Evolutionary conservation across 192 early-diverging fungal genomes (phyloP).

Genomic region (Linderina pennispora): DNA sequence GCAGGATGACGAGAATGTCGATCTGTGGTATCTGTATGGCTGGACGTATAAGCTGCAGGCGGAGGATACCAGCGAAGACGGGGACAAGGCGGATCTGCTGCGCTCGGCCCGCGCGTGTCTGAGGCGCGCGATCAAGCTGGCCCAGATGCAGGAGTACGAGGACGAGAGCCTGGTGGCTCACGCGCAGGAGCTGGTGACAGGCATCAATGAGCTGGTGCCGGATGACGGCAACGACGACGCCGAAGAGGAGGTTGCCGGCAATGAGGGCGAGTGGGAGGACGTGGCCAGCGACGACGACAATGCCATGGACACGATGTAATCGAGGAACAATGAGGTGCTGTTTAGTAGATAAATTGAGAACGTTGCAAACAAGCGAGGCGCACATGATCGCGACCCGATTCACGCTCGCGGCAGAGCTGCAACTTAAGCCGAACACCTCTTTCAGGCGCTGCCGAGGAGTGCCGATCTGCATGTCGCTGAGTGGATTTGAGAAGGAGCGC

Average conservation of each 20-base stretch:
- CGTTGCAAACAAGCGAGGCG: too few species aligned
- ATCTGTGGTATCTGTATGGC: slow-evolving; percentile 93
- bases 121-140: slow-evolving; percentile 49
- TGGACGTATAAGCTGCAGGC: slow-evolving; percentile 87
- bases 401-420: too few species aligned
- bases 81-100: slow-evolving; percentile 20
- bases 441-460: too few species aligned
- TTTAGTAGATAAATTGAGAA: too few species aligned
- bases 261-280: slow-evolving; percentile 54
- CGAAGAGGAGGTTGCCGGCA: slow-evolving; percentile 38
- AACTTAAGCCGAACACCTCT: too few species aligned
- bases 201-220: slow-evolving; percentile 52
- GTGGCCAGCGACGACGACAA: slow-evolving; percentile 37
- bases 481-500: too few species aligned
- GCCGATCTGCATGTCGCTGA: too few species aligned
- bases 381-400: too few species aligned
- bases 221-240: slow-evolving; percentile 47
- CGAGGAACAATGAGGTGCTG: not conserved
- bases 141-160: slow-evolving; percentile 53
- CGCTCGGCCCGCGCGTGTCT: slow-evolving; percentile 41
- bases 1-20: slow-evolving; percentile 90
- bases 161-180: slow-evolving; percentile 66
- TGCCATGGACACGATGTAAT: slow-evolving; percentile 27
- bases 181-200: slow-evolving; percentile 58
- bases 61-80: slow-evolving; percentile 63